Base-by-base conservation (phyloP, 169 alveolate genomes). In the Cryptosporidium meleagridis region DNA sequence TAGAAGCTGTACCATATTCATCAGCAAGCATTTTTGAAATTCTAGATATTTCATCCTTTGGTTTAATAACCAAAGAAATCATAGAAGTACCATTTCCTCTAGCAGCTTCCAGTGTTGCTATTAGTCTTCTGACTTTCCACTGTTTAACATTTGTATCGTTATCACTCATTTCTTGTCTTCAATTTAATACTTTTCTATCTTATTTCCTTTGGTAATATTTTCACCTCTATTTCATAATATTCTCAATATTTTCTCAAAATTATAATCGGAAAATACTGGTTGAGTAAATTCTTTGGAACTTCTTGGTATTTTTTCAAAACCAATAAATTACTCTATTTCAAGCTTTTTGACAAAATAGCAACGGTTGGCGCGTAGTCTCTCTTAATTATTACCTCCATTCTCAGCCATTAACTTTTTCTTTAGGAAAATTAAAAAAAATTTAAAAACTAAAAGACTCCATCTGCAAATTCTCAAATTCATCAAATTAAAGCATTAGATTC, bases 41-140 rank as follows among this genome's bases (percentile, higher is more conserved):
- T 69, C 98, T 95, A 33, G 98, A 92, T 53, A 98, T 97, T 91
- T 98, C 98, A 67, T 97, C 99, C 93, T 97, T 97, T 26, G 99
- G 99, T 61, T 98, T 97, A 52, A 98, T 96, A 35, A 98, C 96
- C 48, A 98, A 87, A 53, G 99, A 96, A 75, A 98, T 98, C 98
- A 98, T 98, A 71, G 99, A 96, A 10, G 99, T 98, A 84, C 99
- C 99, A 73, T 96, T 96, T 58, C 99, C 99, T 91, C 95, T 95
- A 73, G 98, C 97, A 62, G 96, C 95, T 69, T 96, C 98, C 23
- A 97, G 92, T 61, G 94, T 95, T 59, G 95, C 92, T 67, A 97
- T 97, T 41, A 97, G 91, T 62, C 97, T 92, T 92, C 95, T 96
- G 72, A 97, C 95, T 93, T 97, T 97, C 98, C 99, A 97, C 70